Base-by-base conservation (phyloP, 148 eudicot genomes). In the Camellia granthamiana region DNA sequence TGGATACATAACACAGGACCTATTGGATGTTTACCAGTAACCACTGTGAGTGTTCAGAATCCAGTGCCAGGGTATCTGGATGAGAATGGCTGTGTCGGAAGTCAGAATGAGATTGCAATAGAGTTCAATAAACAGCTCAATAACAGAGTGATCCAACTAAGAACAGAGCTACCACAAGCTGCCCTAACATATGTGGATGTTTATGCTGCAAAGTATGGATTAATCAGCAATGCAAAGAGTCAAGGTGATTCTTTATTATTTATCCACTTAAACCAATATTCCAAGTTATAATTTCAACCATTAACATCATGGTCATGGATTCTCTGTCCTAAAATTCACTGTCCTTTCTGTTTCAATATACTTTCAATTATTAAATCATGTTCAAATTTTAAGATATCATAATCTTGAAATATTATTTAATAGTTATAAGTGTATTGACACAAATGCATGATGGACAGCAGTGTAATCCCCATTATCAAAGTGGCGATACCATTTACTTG, bases 101-200 rank as follows among this genome's bases (percentile, higher is more conserved):
- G 21, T 23, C 43, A 52, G 60, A 77, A 77, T 51, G 71, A 64
- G 2, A 10, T 23, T 5, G 79, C 79, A 2, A 7, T 19, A 9
- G 79, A 63, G 60, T 77, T 63, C 60, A 77, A 77, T 23, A 64
- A 38, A n/a, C 79, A 63, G 60, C 79, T 63, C 21, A 47, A 77
- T 21, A 85, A 80, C 63, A 75, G 77, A 15, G 88, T 89, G 46
- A 66, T 44, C 42, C 83, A 87, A 61, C 88, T 89, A 54, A 85
- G 88, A 74, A 41, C 80, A 2, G 69, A 76, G 66, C 88, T 89
- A 19, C 80, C 91, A 54, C 59, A 87, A 65, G 89, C 91, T 61
- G 86, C 91, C 7, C 76, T 88, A n/a, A 88, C 91, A 16, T 88
- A 86, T 51, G 89, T 88, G 10, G 91, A 88, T 83, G 84, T 88